phyloP scores from a whole-genome alignment of 805 yeast species.

The Clavispora carvajalis region DNA sequence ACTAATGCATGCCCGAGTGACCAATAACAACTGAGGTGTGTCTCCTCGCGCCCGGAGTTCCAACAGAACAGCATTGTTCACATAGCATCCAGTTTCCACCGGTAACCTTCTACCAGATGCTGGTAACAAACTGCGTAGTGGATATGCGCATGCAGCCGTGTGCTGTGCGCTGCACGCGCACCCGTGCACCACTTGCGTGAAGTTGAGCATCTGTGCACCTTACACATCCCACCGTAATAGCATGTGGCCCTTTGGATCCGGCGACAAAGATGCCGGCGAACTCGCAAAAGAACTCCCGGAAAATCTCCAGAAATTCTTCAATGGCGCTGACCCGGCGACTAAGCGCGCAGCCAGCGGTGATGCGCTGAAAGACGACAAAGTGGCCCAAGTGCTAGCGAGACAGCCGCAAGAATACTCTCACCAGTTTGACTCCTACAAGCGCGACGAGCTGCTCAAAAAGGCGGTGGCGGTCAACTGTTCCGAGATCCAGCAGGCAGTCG shows the following conservation, averaged over 20 bases:
- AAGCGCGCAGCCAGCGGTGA: constrained; percentile 16
- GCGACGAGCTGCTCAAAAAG: constrained; percentile 17
- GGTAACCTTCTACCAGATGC: too few species aligned
- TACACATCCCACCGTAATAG: neutral
- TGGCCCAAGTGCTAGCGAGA: constrained; percentile 20
- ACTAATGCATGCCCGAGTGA: too few species aligned
- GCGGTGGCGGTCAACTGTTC: constrained; percentile 35
- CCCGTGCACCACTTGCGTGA: neutral
- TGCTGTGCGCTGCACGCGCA: neutral
- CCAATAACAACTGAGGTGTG: too few species aligned
- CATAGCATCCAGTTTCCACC: too few species aligned
- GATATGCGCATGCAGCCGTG: neutral
- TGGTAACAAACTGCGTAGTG: too few species aligned
- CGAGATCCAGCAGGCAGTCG: constrained; percentile 32
- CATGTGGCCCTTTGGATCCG: constrained; percentile 28
- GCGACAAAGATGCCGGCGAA: constrained; percentile 21
- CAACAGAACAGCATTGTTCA: too few species aligned
- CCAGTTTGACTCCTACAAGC: constrained; percentile 29
- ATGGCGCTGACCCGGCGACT: constrained; percentile 24
- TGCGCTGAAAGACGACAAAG: constrained; percentile 19
- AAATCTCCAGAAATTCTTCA: constrained; percentile 27
- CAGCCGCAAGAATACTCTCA: constrained; percentile 16
- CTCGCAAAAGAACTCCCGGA: constrained; percentile 31
- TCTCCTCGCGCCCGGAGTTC: too few species aligned
- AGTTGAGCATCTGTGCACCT: neutral